Percentiles rank a stretch among this genome's conserved stretches.
phyloP scores from a whole-genome alignment of 208 protist species.

The Crithidia brevicula region DNA sequence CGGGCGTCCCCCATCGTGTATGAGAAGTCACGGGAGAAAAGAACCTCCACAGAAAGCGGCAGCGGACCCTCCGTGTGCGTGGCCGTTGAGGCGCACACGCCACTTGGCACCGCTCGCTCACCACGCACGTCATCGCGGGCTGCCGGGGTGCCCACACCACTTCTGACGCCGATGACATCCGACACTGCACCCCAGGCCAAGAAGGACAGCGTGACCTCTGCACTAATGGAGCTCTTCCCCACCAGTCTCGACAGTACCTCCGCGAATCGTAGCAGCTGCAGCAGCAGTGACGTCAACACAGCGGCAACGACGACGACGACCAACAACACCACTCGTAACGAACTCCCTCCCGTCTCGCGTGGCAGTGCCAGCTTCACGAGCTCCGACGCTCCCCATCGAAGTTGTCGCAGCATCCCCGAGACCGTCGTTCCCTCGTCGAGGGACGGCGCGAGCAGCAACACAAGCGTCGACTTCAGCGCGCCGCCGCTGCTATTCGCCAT shows the following conservation, averaged over 20 bases:
- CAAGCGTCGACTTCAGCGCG: background rate
- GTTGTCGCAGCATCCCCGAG: background rate
- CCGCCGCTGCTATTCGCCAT: background rate
- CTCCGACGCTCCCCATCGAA: background rate
- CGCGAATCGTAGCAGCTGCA: background rate
- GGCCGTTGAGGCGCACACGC: no score
- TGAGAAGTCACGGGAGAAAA: no score
- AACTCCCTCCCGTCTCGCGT: background rate
- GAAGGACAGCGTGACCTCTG: background rate
- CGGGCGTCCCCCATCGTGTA: no score
- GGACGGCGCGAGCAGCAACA: background rate
- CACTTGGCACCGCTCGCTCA: no score
- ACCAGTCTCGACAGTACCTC: background rate
- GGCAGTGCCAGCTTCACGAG: background rate
- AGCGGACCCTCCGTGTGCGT: no score
- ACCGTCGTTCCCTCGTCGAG: background rate
- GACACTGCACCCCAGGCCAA: no score
- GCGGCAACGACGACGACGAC: background rate
- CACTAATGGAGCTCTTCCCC: conserved; percentile 5
- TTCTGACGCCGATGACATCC: no score
- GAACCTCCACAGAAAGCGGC: no score
- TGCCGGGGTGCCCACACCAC: no score
- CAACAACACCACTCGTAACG: background rate
- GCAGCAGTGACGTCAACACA: background rate
- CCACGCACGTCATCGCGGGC: no score